Evolutionary conservation across 2,329 filamentous ascomycete species (phyloP), one percentile per base, ranked within the genome.

Genomic region (Neobulgaria alba): DNA sequence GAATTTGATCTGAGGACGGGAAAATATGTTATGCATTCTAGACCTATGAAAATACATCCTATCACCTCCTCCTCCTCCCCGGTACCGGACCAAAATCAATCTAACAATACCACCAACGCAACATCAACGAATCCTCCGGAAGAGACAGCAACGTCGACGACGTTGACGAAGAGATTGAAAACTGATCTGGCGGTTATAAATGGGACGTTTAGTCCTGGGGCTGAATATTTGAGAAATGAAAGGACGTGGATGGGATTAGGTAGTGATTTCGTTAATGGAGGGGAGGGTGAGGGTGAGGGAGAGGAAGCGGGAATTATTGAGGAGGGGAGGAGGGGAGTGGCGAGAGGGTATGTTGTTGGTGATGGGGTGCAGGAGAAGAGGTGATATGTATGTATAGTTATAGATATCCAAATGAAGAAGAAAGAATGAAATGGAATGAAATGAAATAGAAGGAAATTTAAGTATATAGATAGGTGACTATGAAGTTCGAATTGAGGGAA

Each of bases 1-100:
- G 86, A 95, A 54, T 98, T 94, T 54, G 90, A 98, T 61, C 72
- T 96, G 8, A 74, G 90, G 10, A 95, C 89, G 2, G 90, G 90
- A 26, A 79, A 77, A 47, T 85, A 95, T 53, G 71, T 93, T 31
- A 84, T 79, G 10, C 78, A 84, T 52, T 84, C 84, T 43, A 75
- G 86, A 41, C 87, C 88, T 4, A 85, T 90, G 77, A 67, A 69
- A n/a, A n/a, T n/a, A n/a, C n/a, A n/a, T n/a, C n/a, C n/a, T n/a
- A n/a, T n/a, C 3, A 46, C 42, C 3, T 33, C 40, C n/a, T 18
- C 29, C 17, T 20, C 42, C 4, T 38, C 35, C 3, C 32, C n/a
- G n/a, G n/a, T n/a, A n/a, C n/a, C n/a, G n/a, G n/a, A n/a, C 34
- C 12, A 10, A 12, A 32, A 3, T 36, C 36, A 14, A 18, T 7